These are phyloP conservation scores for Phtheirospermum japonicum DNA, from an alignment of 257 asterid genomes.

Conservation along the genomic window DNA sequence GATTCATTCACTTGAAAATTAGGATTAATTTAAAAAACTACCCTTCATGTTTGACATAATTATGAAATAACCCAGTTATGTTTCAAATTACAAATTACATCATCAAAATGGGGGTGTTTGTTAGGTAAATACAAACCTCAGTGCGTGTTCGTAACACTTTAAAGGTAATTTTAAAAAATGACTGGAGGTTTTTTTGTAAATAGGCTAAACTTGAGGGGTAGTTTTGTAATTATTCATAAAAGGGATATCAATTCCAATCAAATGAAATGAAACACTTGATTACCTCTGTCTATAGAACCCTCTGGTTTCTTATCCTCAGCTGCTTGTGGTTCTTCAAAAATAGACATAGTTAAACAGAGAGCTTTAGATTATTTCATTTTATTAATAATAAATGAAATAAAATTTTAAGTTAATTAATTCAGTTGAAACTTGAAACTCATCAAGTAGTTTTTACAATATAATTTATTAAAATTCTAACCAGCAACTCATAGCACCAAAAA, in stretches of 20 bases:
- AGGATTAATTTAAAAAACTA: no score
- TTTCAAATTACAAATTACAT: not conserved
- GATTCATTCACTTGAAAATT: not conserved
- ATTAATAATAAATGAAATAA: not conserved
- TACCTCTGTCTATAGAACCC: constrained; percentile 48
- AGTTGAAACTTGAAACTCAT: not conserved
- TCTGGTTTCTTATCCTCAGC: constrained; percentile 38
- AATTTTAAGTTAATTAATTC: not conserved
- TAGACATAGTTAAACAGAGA: no score
- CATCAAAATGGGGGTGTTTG: not conserved
- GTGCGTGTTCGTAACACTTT: no score
- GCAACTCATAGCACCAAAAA: not conserved
- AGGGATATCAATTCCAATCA: no score
- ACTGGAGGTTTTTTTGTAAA: not conserved
- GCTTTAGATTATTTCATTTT: not conserved
- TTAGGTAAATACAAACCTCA: no score
- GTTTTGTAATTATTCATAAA: not conserved
- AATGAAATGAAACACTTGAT: constrained; percentile 9
- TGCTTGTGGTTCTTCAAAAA: constrained; percentile 33
- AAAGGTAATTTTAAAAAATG: not conserved
- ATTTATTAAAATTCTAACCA: not conserved
- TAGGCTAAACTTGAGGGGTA: not conserved
- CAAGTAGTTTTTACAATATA: not conserved
- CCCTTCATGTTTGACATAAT: no score
- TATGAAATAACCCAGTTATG: no score